phyloP scores from a whole-genome alignment of 371 early-diverging fungal species.

The Apophysomyces sp. region DNA sequence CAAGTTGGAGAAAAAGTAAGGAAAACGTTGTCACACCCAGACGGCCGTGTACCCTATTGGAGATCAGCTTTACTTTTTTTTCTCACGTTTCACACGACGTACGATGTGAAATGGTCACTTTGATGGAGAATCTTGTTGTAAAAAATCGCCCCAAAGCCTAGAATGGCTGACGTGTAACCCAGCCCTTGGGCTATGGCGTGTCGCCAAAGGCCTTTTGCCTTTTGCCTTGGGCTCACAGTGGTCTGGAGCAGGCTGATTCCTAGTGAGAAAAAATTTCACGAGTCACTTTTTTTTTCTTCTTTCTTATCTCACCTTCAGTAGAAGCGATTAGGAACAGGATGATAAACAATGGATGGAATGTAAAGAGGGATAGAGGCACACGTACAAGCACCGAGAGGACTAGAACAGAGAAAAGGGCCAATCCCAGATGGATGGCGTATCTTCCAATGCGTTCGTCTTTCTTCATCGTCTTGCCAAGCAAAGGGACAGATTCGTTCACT shows the following conservation, averaged over 20 bases:
- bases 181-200: slow-evolving; percentile 23
- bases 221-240: slow-evolving; percentile 19
- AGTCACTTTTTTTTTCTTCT: background rate
- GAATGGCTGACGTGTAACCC: slow-evolving; percentile 16
- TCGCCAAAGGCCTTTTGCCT: slow-evolving; percentile 12
- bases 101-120: slow-evolving; percentile 32
- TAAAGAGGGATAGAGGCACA: slow-evolving; percentile 13
- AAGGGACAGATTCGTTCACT: background rate
- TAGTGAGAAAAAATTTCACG: background rate
- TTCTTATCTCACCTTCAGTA: slow-evolving; percentile 13
- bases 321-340: slow-evolving; percentile 6
- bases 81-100: background rate
- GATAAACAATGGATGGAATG: slow-evolving; percentile 17
- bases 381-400: slow-evolving; percentile 11
- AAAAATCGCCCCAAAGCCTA: slow-evolving; percentile 24
- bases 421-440: slow-evolving; percentile 2
- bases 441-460: background rate
- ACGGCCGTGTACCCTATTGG: slow-evolving; percentile 24
- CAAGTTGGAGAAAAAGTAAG: slow-evolving; percentile 19
- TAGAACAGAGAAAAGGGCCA: slow-evolving; percentile 1
- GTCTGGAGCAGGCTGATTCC: slow-evolving; percentile 26
- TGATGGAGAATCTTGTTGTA: slow-evolving; percentile 23
- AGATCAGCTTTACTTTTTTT: background rate
- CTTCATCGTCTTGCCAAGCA: background rate
- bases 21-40: slow-evolving; percentile 20